Evolutionary conservation across 2,329 filamentous ascomycete genomes (phyloP), one percentile per base, ranked within the genome.

Genomic region (Allantophomopsis lycopodina): DNA sequence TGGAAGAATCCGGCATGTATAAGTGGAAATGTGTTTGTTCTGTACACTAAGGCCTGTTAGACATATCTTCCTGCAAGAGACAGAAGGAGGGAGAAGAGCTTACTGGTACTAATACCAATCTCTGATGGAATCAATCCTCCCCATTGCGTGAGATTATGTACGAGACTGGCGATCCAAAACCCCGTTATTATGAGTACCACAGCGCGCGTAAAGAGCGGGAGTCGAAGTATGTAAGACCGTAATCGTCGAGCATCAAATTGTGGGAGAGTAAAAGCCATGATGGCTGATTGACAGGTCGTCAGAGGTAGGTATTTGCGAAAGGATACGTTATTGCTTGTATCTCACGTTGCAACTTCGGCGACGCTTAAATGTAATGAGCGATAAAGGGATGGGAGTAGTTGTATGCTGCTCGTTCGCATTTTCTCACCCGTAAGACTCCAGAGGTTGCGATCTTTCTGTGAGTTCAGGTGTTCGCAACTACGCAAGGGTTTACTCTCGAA

Each of bases 11-110:
- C 82, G 35, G 76, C 60, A 57, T 98, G 91, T 44, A 95, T 77
- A 41, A 98, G 66, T 1, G 88, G 86, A 55, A 86, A 98, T 0
- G 89, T 93, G 56, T 94, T 95, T 30, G 94, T 71, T 44, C 91
- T 79, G 61, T 95, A 89, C 65, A 94, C 88, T 94, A 57, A 39
- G 38, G 16, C 20, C 16, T 21, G 12, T 49, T 39, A 39, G 35
- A 33, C 17, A 12, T 28, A 11, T 14, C 32, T 34, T 15, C 10
- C 11, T 17, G 14, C 40, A 36, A 28, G 23, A 28, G 23, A 10
- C 23, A 28, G 11, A 3, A 28, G 23, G 23, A 28, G 23, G 23
- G 32, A 14, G 17, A 23, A 31, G 30, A 32, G 70, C 79, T 48
- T 68, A 91, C 87, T 78, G 38, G 76, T 76, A 32, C 67, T 63